These are phyloP conservation scores for Tricladium varicosporioides DNA, from an alignment of 2,329 filamentous ascomycete genomes.

Conservation along the genomic window DNA sequence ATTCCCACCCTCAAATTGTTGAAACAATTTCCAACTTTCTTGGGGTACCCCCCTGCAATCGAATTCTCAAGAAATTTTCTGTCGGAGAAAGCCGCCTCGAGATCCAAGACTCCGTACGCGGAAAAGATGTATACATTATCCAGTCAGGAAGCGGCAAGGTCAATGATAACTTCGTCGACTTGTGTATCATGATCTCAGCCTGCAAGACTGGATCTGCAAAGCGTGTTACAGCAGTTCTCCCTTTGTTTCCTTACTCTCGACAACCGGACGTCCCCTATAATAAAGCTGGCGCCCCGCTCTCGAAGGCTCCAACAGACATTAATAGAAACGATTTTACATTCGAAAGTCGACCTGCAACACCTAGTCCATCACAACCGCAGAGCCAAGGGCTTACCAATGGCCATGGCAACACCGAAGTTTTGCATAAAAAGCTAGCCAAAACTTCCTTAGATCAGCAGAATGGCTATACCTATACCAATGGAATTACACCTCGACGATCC, in stretches of 20 bases:
- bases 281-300: constrained; percentile 85
- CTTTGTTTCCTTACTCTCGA: constrained; percentile 93
- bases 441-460: constrained; percentile 60
- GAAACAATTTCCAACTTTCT: constrained; percentile 86
- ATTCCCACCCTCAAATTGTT: constrained; percentile 85
- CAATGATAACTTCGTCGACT: constrained; percentile 95
- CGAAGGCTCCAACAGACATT: constrained; percentile 57
- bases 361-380: constrained; percentile 67
- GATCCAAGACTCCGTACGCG: constrained; percentile 93
- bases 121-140: constrained; percentile 98
- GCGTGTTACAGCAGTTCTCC: constrained; percentile 89
- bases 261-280: constrained; percentile 97
- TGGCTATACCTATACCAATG: constrained; percentile 37
- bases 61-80: constrained; percentile 87
- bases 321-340: constrained; percentile 73
- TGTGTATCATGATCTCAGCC: constrained; percentile 97
- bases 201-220: constrained; percentile 93
- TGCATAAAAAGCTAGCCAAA: constrained; percentile 73
- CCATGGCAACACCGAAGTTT: constrained; percentile 48
- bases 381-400: constrained; percentile 62
- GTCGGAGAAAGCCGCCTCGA: constrained; percentile 94
- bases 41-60: constrained; percentile 79
- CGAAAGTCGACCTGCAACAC: constrained; percentile 87
- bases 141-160: constrained; percentile 90
- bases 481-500: constrained; percentile 34